Base-by-base conservation (phyloP, 768 basidiomycete genomes). In the Auriscalpium microsporum region DNA sequence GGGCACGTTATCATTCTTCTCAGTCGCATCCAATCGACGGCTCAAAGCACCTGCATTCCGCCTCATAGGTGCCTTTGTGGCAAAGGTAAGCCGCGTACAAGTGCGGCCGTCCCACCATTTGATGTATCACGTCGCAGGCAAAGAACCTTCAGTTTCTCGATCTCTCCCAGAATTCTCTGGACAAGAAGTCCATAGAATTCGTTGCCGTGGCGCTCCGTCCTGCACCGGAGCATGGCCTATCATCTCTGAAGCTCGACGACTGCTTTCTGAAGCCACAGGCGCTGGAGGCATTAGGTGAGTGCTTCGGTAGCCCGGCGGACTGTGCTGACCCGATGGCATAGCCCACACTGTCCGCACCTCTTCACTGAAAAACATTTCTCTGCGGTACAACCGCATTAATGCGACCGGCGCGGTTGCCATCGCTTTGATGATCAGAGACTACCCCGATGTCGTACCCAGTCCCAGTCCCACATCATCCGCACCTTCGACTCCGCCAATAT, bases 381-480 rank as follows among this genome's bases (percentile, higher is more conserved):
- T 99, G 21, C 82, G 95, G 14, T 80, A 90, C 47, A 98, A 99
- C 69, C 81, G 82, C 45, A 96, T 98, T 63, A 82, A 78, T 36
- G 78, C 84, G 0, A 80, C 87, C 0, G 93, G 94, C 36, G 93
- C 88, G 8, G 92, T 98, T 6, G 89, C 93, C 0, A 76, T 98
- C 11, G 94, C 95, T 0, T 78, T 96, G 51, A 94, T 99, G 91
- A 94, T 97, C 59, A 82, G 90, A 51, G 95, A 99, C 69, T 98
- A 97, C 65, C 90, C 92, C 4, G 92, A 96, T 60, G 77, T 86
- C 45, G 79, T 84, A 59, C 70, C 72, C 47, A 53, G 58, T 16
- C 58, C 67, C 3, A 62, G 68, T 4, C 52, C 64, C 1, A 57
- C 65, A 19, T 62, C 61, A 11, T 64, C 68, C 16, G 60, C 65